phyloP scores from a whole-genome alignment of 179 eudicot species.

The Silene noctiflora region DNA sequence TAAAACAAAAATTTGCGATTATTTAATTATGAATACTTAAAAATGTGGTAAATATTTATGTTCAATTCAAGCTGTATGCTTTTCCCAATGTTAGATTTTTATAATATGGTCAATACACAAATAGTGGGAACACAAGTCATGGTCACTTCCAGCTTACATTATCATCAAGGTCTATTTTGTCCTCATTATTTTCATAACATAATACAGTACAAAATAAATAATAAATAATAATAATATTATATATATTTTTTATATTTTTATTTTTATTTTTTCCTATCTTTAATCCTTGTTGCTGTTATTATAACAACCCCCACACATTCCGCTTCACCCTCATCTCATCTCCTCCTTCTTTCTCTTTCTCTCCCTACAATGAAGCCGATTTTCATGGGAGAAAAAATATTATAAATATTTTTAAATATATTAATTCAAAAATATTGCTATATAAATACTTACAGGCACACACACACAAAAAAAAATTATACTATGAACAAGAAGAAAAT shows the following conservation, averaged over 20 bases:
- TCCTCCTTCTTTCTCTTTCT: not conserved
- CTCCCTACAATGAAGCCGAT: conserved; percentile 35
- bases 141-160: conserved; percentile 5
- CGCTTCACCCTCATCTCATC: conserved; percentile 23
- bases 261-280: not conserved
- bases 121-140: not conserved
- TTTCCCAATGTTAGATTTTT: no score
- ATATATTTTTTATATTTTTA: not conserved
- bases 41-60: no score
- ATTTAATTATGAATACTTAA: no score
- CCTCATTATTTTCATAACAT: not conserved
- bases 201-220: not conserved
- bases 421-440: not conserved
- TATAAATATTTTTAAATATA: no score
- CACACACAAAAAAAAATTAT: not conserved
- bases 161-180: conserved; percentile 11
- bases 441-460: no score
- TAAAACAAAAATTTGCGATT: no score
- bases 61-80: no score
- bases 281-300: conserved; percentile 10
- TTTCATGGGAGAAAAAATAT: conserved; percentile 29
- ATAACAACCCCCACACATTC: conserved; percentile 36
- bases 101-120: not conserved
- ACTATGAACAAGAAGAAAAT: not conserved
- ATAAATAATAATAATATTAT: not conserved